Base-by-base conservation (phyloP, 2,329 filamentous ascomycete genomes). In the Hypoxylon sp. region DNA sequence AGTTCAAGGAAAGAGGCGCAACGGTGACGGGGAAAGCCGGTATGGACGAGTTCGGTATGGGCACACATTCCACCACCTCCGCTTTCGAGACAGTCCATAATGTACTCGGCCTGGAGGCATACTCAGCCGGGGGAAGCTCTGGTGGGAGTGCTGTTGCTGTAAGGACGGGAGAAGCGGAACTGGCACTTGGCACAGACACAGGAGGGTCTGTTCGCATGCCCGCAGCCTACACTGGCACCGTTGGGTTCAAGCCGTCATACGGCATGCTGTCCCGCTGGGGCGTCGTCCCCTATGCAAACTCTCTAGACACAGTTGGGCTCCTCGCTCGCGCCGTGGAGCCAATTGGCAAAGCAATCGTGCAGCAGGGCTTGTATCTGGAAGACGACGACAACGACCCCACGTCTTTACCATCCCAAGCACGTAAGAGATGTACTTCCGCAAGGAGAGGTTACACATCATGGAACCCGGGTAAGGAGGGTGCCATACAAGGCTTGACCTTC, bases 1-100 rank as follows among this genome's bases (percentile, higher is more conserved):
- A 89, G 70, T 83, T 97, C 32, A 84, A 85, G 58, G 75, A 80
- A 26, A 83, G 85, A 4, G 91, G 90, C 43, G 88, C 87, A 5
- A 76, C 84, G 5, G 76, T 94, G 1, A 83, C 89, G 1, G 91
- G 90, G 6, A 97, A 97, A 78, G 94, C 93, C 1, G 97, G 97
- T 75, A 88, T 98, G 82, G 95, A 98, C 78, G 95, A 97, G 75
- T 97, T 97, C 75, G 93, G 94, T 26, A 97, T 97, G 94, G 93
- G 93, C 1, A 96, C 93, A 7, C 90, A 97, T 74, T 91, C 89
- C 1, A 84, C 83, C 19, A 80, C 89, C 71, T 93, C 92, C 0
- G 79, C 82, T 56, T 87, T 89, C 70, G 91, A 91, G 1, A 75
- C 86, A 1, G 91, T 94, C 4, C 80, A 76, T 54, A 88, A 85